Evolutionary conservation across 148 eudicot genomes (phyloP).

Genomic region (Rhododendron vialii): DNA sequence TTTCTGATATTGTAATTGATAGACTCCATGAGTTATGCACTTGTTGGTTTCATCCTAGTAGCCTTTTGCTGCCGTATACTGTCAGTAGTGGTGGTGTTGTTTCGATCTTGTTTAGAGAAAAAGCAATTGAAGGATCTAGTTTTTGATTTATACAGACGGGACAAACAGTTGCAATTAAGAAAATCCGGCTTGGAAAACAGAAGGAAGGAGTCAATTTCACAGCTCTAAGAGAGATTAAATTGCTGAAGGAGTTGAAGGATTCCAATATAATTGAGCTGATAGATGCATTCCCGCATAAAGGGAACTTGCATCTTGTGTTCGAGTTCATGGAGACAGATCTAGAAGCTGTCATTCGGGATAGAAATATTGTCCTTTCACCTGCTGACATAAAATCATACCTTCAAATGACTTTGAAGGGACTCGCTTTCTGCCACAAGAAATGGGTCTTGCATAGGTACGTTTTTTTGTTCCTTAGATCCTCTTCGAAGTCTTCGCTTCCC

Average conservation of each 20-base stretch:
- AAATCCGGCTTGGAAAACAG: conserved; percentile 94
- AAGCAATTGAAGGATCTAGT: not conserved
- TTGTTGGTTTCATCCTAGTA: not conserved
- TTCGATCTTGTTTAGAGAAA: not conserved
- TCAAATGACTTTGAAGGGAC: conserved; percentile 91
- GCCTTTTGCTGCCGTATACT: not conserved
- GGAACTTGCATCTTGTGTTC: conserved; percentile 91
- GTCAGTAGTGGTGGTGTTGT: not conserved
- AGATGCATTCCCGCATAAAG: conserved; percentile 93
- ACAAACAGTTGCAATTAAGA: conserved; percentile 88
- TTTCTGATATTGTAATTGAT: not conserved
- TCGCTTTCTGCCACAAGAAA: conserved; percentile 87
- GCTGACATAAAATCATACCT: conserved; percentile 85
- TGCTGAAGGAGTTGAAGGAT: conserved; percentile 87
- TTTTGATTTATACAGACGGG: conserved; percentile 51
- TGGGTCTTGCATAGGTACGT: conserved; percentile 93
- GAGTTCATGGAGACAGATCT: conserved; percentile 99
- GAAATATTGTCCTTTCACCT: conserved; percentile 83
- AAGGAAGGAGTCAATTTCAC: conserved; percentile 99
- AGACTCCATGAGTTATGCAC: not conserved
- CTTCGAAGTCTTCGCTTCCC: conserved; percentile 8
- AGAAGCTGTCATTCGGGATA: conserved; percentile 95
- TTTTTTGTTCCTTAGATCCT: not conserved
- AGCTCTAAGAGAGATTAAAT: conserved; percentile 86
- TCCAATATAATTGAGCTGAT: conserved; percentile 83